Evolutionary conservation across 164 flowering plant genomes (phyloP).

Genomic region (Echeveria elegans): DNA sequence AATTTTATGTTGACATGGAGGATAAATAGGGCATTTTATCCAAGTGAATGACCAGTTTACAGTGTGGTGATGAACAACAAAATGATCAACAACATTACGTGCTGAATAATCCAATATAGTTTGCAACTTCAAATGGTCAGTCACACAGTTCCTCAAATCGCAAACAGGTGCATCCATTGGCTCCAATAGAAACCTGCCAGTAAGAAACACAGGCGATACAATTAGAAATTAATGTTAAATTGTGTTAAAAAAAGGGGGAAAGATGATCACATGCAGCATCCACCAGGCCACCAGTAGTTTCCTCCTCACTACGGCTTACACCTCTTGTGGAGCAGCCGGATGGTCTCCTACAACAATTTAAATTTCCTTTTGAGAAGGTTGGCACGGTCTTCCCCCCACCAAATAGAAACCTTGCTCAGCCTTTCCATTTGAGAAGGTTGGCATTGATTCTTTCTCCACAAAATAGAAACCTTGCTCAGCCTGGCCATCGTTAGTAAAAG

Average conservation of each 20-base stretch:
- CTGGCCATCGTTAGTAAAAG: too few relatives aligned
- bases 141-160: constrained; percentile 88
- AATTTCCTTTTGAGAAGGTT: constrained; percentile 53
- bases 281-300: constrained; percentile 74
- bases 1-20: background rate
- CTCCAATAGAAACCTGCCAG: constrained; percentile 67
- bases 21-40: too few relatives aligned
- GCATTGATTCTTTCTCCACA: too few relatives aligned
- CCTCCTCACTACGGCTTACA: constrained; percentile 98
- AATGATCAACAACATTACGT: constrained; percentile 22
- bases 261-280: constrained; percentile 5
- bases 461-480: too few relatives aligned
- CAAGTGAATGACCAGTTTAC: background rate
- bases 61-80: background rate
- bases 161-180: constrained; percentile 89
- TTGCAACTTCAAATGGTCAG: constrained; percentile 91
- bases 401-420: constrained; percentile 81
- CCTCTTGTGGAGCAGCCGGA: constrained; percentile 55
- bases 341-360: constrained; percentile 49
- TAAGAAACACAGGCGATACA: background rate
- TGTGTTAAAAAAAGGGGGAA: background rate
- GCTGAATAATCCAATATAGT: constrained; percentile 90
- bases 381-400: constrained; percentile 41
- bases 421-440: constrained; percentile 20
- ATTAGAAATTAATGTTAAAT: background rate